Evolutionary conservation across 305 asterid species (phyloP).

Genomic region (Fraxinus platypoda): DNA sequence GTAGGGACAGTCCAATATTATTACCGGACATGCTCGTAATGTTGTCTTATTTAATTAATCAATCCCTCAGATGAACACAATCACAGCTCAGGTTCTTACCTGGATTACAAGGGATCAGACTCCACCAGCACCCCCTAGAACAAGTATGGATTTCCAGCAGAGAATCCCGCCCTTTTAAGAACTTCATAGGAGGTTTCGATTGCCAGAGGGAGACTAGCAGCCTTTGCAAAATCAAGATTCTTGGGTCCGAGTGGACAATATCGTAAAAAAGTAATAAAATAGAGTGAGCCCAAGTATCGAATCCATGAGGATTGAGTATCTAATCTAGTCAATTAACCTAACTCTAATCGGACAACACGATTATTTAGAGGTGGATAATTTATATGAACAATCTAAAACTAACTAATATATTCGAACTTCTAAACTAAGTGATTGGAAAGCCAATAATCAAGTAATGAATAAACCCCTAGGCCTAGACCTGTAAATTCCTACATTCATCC

Average conservation of each 20-base stretch:
- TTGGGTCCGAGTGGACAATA: slow-evolving; percentile 18
- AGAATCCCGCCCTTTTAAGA: slow-evolving; percentile 5
- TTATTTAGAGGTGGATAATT: no score
- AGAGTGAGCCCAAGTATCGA: no score
- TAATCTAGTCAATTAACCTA: no score
- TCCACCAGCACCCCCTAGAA: slow-evolving; percentile 49
- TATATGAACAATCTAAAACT: no score
- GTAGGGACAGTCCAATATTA: not conserved
- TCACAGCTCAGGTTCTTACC: not conserved
- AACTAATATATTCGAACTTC: no score
- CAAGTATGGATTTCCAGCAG: slow-evolving; percentile 45
- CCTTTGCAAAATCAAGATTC: slow-evolving; percentile 30
- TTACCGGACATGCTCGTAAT: not conserved
- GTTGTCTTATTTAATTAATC: not conserved
- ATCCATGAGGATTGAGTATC: no score
- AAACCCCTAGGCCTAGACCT: no score
- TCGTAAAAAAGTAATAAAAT: no score
- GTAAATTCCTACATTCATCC: no score
- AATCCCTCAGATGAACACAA: not conserved
- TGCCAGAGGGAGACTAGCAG: not conserved
- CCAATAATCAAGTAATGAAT: no score
- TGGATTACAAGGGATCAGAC: slow-evolving; percentile 29
- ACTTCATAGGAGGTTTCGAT: not conserved
- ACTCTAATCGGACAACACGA: no score
- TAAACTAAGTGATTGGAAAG: no score